Conservation (phyloP, 2,329 filamentous ascomycete genomes). For the Nothophaeocryptopus gaeumannii region DNA sequence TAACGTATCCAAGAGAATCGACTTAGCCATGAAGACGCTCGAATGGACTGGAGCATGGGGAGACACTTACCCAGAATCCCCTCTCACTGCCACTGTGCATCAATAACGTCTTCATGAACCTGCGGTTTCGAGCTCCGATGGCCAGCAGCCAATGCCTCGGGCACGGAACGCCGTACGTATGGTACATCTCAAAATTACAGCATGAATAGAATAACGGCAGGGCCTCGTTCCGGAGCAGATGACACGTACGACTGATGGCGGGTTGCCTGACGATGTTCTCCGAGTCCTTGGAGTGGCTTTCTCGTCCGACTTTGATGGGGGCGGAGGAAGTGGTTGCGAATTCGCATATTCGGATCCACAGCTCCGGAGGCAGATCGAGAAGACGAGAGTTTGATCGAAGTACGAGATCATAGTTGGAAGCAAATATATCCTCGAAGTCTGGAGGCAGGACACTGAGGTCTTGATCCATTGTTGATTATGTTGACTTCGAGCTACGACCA, state of each 20-base stretch:
- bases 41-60: no score
- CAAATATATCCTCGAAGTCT: constrained; percentile 15
- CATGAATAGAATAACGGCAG: constrained; percentile 16
- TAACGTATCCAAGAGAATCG: no score
- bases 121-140: constrained; percentile 7
- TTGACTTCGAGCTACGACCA: no score
- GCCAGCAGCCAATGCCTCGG: constrained; percentile 15
- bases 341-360: constrained; percentile 15
- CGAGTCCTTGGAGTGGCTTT: constrained; percentile 7
- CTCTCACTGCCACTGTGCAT: constrained; percentile 10
- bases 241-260: constrained; percentile 16
- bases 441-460: constrained; percentile 9
- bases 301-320: constrained; percentile 12
- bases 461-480: constrained; percentile 5
- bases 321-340: constrained; percentile 11
- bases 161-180: constrained; percentile 14
- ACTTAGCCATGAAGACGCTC: no score
- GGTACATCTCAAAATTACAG: constrained; percentile 17
- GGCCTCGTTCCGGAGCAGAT: constrained; percentile 11
- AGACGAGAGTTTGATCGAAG: constrained; percentile 16
- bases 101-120: constrained; percentile 8
- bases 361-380: constrained; percentile 24
- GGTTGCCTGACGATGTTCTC: constrained; percentile 13
- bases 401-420: constrained; percentile 4
- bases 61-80: constrained; percentile 1